A percentile compares a stretch with the other conserved stretches of the same genome.
Conservation (phyloP, 257 asterid species). For the Petunia secreta region DNA sequence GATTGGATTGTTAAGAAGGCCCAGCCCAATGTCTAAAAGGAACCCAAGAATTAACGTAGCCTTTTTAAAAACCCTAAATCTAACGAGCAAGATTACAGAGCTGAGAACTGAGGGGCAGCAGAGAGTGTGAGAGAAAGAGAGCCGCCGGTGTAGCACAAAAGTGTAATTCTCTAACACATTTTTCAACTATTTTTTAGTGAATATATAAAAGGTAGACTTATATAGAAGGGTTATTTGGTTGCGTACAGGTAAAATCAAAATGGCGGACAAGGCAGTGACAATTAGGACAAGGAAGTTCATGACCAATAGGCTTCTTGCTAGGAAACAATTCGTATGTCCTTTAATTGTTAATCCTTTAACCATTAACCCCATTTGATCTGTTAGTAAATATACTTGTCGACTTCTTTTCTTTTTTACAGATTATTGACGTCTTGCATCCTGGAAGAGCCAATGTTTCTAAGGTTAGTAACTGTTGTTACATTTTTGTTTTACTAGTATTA, state of each 20-base stretch:
- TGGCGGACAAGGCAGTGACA: slow-evolving; percentile 97
- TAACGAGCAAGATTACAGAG: background rate
- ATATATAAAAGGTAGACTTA: no score
- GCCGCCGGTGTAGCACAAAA: background rate
- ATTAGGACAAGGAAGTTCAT: slow-evolving; percentile 87
- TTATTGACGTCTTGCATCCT: slow-evolving; percentile 90
- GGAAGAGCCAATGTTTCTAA: slow-evolving; percentile 90
- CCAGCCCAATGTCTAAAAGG: background rate
- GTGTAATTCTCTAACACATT: no score
- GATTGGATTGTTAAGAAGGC: background rate
- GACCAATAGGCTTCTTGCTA: slow-evolving; percentile 86
- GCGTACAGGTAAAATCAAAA: slow-evolving; percentile 28
- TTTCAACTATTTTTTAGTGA: background rate
- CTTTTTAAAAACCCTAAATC: background rate
- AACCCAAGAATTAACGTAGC: background rate
- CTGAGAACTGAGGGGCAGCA: slow-evolving; percentile 18
- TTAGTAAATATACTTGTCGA: background rate
- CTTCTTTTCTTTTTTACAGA: slow-evolving; percentile 30
- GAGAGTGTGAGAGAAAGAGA: background rate
- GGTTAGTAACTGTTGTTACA: slow-evolving; percentile 40
- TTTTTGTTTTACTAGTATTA: no score
- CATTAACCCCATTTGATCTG: background rate
- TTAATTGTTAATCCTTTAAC: background rate
- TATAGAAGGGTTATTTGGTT: background rate
- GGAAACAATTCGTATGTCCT: slow-evolving; percentile 78